Conservation (phyloP, 148 eudicot genomes). For the Persicaria maculosa region DNA sequence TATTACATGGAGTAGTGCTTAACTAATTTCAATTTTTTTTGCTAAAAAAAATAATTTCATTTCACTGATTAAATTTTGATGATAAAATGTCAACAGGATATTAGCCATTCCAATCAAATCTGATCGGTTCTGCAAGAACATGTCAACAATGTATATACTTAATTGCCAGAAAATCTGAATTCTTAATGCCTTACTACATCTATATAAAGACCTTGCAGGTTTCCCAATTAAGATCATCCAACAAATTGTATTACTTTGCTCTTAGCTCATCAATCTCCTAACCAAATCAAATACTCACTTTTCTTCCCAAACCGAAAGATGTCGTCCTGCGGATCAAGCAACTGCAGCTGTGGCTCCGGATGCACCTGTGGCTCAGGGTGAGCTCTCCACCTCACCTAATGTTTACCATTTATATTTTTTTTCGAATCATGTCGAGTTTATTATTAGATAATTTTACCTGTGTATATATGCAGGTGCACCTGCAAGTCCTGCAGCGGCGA, state of each 20-base stretch:
- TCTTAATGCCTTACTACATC: neutral
- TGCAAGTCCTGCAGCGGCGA: conserved; percentile 5
- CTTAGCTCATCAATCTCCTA: conserved; percentile 2
- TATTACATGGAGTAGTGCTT: neutral
- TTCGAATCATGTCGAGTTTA: neutral
- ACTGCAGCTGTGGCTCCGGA: neutral
- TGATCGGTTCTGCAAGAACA: conserved; percentile 1
- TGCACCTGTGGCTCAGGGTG: conserved; percentile 9
- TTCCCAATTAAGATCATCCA: neutral
- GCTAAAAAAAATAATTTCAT: neutral
- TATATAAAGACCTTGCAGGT: neutral
- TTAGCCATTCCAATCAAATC: neutral
- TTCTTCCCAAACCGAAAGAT: neutral
- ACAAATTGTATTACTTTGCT: neutral
- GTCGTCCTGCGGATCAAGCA: neutral
- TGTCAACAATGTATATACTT: neutral
- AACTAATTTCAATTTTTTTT: neutral
- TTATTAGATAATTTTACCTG: neutral
- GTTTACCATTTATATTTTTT: no score
- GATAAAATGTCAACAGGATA: neutral
- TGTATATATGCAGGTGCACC: conserved; percentile 4
- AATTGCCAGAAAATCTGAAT: neutral
- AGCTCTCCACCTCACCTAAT: neutral
- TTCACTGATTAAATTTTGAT: neutral
- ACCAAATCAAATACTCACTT: neutral